Conservation (phyloP, 164 flowering plant species). For the Macadamia tetraphylla region DNA sequence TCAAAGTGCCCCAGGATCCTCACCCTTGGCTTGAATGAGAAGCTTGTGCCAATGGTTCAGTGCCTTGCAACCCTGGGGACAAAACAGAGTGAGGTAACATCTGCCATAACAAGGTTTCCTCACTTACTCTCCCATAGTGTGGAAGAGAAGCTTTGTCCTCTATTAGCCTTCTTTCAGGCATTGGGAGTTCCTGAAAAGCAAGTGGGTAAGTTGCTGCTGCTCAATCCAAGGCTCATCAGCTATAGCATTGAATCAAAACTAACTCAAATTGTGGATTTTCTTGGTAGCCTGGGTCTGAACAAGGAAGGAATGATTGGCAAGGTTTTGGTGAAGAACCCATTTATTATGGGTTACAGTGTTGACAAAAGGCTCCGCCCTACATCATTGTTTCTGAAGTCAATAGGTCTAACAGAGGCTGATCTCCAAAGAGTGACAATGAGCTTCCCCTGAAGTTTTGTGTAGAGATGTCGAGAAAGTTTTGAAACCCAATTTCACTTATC, state of each 20-base stretch:
- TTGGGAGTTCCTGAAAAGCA: conserved; percentile 75
- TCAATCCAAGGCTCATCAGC: conserved; percentile 90
- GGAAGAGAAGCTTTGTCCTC: conserved; percentile 93
- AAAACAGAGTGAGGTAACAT: conserved; percentile 63
- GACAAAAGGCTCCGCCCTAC: conserved; percentile 83
- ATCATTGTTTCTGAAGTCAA: conserved; percentile 53
- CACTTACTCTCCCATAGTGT: conserved; percentile 78
- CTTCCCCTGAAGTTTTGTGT: conserved; percentile 71
- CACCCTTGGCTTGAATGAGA: conserved; percentile 59
- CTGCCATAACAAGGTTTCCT: conserved; percentile 74
- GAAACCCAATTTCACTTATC: conserved; percentile 53
- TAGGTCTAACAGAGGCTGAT: conserved; percentile 55
- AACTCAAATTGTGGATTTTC: conserved; percentile 56
- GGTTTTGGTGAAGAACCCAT: conserved; percentile 69
- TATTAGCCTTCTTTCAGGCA: conserved; percentile 80
- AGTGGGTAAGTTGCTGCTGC: conserved; percentile 65
- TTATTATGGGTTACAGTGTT: conserved; percentile 85
- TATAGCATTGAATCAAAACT: conserved; percentile 87
- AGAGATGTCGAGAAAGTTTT: conserved; percentile 78
- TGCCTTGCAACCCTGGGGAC: conserved; percentile 70
- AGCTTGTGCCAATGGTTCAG: conserved; percentile 78
- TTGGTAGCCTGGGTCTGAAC: conserved; percentile 50
- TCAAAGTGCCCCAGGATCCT: conserved; percentile 86
- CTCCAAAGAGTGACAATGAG: conserved; percentile 58
- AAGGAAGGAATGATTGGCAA: conserved; percentile 78